Evolutionary conservation across 2,329 filamentous ascomycete species (phyloP), one percentile per base, ranked within the genome.

Genomic region (Botrytis cinerea): DNA sequence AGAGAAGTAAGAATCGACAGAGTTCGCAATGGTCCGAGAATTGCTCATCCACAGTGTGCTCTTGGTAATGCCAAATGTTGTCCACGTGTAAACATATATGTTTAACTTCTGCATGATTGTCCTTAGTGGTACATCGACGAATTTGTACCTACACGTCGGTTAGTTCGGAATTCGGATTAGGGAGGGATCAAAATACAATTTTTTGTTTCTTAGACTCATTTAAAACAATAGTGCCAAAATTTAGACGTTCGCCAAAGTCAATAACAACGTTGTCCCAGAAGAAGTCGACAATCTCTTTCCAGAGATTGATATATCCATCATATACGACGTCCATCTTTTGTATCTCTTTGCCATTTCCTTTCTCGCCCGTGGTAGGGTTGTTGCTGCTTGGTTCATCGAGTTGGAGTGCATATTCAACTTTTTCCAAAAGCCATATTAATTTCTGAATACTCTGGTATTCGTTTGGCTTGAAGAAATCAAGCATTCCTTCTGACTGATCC

Each of bases 391-490:
- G 12, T 28, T 43, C 45, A 9, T 68, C 35, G 0, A 57, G 48
- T 43, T 68, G 66, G 3, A 68, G 18, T 9, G 16, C 10, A n/a
- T 40, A 57, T n/a, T 68, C 66, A 2, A 68, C n/a, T 32, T 32
- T 43, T n/a, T 68, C 66, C 3, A 57, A 6, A 57, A 68, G 54
- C 35, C 25, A 68, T 25, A 68, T 20, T 14, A 68, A 32, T 18
- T 16, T 68, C 28, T 68, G 48, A 4, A 68, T 43, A 22, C 40
- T 28, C 1, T 35, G 38, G 38, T 68, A 68, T n/a, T 68, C 66
- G n/a, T 68, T 68, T 1, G 54, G 38, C 2, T 68, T 68, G 35
- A 68, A 68, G 35, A 68, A 68, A 20, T 68, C 66, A 1, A 68
- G 38, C 38, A 68, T 28, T 14, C 66, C 35, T 40, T 57, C 66